Base-by-base conservation (phyloP, 108 stramenopile genomes). In the Stephanodiscus triporus region DNA sequence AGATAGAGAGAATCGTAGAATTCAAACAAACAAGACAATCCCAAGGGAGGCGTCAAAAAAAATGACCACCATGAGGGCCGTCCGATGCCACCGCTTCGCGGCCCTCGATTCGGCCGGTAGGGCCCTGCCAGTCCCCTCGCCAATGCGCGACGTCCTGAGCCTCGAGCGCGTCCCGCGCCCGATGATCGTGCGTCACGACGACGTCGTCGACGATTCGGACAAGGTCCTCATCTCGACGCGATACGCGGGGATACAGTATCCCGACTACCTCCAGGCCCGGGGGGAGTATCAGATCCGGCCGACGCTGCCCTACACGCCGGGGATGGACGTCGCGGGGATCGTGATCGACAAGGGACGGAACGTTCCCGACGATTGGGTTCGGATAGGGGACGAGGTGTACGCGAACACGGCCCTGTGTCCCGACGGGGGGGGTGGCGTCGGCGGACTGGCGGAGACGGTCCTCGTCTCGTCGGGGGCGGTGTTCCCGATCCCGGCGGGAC, bases 181-280 rank as follows among this genome's bases (percentile, higher is more conserved):
- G n/a, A n/a, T n/a, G n/a, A n/a, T n/a, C 27, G 24, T 66, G 65
- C 67, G 47, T 0, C 48, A 43, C 23, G 30, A 60, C 71, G 34
- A 61, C 9, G n/a, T 17, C 53, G 27, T 54, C 59, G 55, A 56
- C 40, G 76, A 76, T 36, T 37, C 60, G 17, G 64, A 71, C 30
- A 51, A 75, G 17, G 84, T 90, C 23, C 62, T 88, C 47, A 85
- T 90, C 51, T 63, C 80, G 16, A 77, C 82, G 13, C 69, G 82
- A 26, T 90, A 85, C 65, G 86, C 76, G 11, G 89, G 89, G n/a
- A 72, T 90, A 8, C 89, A 90, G 73, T 90, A 90, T 73, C 89
- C 89, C 20, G 89, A 90, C 54, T 86, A 84, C 27, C 58, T 90
- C 0, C 89, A 90, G 73, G 87, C 86, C 0, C 76, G 76, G 50